Evolutionary conservation across 2,329 filamentous ascomycete species (phyloP).

Genomic region (Epichloe gansuensis): DNA sequence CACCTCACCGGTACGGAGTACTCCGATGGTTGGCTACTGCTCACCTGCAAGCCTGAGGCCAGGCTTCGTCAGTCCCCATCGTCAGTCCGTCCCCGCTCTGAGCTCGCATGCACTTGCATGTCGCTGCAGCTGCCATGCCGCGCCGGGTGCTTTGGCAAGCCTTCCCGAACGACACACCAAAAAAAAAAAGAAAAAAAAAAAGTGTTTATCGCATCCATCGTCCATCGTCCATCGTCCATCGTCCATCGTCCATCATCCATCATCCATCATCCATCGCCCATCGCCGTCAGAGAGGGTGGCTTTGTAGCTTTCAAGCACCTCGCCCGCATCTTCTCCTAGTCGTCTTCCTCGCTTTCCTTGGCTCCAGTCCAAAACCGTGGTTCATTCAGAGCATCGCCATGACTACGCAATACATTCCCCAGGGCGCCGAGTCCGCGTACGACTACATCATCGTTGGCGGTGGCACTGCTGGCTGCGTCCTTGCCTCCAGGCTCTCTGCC

Average conservation of each 20-base stretch:
- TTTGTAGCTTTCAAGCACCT: neutral
- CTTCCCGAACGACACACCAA: no score
- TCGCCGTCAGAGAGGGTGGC: neutral
- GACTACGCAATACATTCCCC: slow-evolving; percentile 56
- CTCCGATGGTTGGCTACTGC: no score
- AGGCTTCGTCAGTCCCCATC: no score
- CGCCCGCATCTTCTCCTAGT: neutral
- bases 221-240: neutral
- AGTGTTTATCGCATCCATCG: neutral
- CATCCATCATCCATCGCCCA: neutral
- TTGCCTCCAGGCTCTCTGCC: slow-evolving; percentile 66
- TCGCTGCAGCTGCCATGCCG: no score
- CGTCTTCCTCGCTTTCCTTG: neutral
- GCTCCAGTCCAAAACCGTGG: neutral
- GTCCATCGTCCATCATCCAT: no score
- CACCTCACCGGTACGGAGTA: no score
- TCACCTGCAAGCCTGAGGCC: no score
- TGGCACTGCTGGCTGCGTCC: slow-evolving; percentile 75
- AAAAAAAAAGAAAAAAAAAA: neutral
- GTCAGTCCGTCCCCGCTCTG: no score
- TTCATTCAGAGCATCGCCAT: slow-evolving; percentile 27
- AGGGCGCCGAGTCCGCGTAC: slow-evolving; percentile 52
- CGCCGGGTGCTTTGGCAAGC: no score
- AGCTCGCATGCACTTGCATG: no score
- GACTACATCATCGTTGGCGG: slow-evolving; percentile 81